Base-by-base conservation (phyloP, 2,329 filamentous ascomycete species). In the Sclerotinia minor region DNA sequence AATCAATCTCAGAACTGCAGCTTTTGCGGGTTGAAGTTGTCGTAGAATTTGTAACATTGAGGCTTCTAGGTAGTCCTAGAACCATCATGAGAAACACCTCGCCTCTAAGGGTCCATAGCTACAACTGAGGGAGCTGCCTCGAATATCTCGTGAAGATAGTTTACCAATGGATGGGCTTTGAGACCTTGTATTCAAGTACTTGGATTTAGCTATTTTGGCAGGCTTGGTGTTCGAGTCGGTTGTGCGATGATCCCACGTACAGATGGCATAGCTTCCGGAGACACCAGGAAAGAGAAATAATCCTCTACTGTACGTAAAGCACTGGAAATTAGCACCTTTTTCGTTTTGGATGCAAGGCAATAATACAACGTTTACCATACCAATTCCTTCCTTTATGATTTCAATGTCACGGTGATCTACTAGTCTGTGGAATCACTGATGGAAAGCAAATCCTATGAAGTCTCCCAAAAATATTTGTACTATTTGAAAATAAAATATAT, bases 1-100 rank as follows among this genome's bases (percentile, higher is more conserved):
- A 41, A 38, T 35, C n/a, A 26, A 41, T 0, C n/a, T 63, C 29
- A 8, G 26, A 19, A 15, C 8, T 38, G n/a, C 7, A 50, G 29
- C 15, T 19, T 50, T 50, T 17, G 17, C 29, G n/a, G 45, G 19
- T 13, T 49, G 26, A 35, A 19, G 21, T 24, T 29, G 24, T 60
- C 3, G 58, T 47, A 24, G 38, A 41, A 15, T 41, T 41, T 3
- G 13, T 2, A 41, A 41, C 32, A 35, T 50, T 19, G n/a, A 38
- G 59, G 21, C 45, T 50, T 19, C 45, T 50, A 38, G 59, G 45
- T 61, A 61, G 59, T 35, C 24, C 45, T 24, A 50, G n/a, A 50
- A 61, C 7, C 2, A 5, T 29, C 3, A 58, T 29, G 8, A 41
- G 24, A 29, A 24, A 29, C 19, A 4, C 15, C 59, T 9, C 5